Evolutionary conservation across 2,329 filamentous ascomycete genomes (phyloP), one percentile per base, ranked within the genome.

Genomic region (Fusarium zealandicum): DNA sequence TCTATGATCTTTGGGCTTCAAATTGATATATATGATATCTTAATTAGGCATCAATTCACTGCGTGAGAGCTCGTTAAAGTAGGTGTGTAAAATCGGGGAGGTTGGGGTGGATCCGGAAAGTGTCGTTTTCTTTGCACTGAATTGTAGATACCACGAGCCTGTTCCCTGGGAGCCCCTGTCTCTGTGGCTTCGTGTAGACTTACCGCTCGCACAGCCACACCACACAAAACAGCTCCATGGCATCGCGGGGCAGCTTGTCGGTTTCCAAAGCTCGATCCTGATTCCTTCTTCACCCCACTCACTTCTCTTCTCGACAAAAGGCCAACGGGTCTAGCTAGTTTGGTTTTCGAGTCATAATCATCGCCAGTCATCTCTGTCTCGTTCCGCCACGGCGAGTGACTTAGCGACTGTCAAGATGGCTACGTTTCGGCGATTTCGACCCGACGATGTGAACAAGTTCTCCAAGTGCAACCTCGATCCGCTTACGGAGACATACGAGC

Each of bases 401-500:
- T 27, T 18, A 28, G 11, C 36, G 25, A 16, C 9, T 53, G 22
- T 16, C 38, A 53, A 42, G 9, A 68, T 68, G 66, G 66, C 66
- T 49, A 90, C 89, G 48, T 90, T 98, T 70, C 89, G 93, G 45
- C 87, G 90, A 65, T 96, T 98, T 80, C 85, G 84, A 57, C 89
- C 92, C 3, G 82, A 85, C 64, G 95, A 99, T 74, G 82, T 98
- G 58, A 87, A 96, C 76, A 89, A 88, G 64, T 89, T 98, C 75
- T 96, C 96, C 65, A 88, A 92, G 63, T 96, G 93, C 76, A 99
- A 99, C 72, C 87, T 99, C 58, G 95, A 99, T 72, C 91, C 91
- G 33, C 82, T 97, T 58, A 98, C 95, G n/a, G 95, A 99, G 78
- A 98, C 96, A 51, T 99, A 98, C 78, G 92, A 96, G 73, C 84